A percentile compares a stretch with the other conserved stretches of the same genome.
Conservation (phyloP, 371 early-diverging fungal genomes). For the Mortierella sp. region DNA sequence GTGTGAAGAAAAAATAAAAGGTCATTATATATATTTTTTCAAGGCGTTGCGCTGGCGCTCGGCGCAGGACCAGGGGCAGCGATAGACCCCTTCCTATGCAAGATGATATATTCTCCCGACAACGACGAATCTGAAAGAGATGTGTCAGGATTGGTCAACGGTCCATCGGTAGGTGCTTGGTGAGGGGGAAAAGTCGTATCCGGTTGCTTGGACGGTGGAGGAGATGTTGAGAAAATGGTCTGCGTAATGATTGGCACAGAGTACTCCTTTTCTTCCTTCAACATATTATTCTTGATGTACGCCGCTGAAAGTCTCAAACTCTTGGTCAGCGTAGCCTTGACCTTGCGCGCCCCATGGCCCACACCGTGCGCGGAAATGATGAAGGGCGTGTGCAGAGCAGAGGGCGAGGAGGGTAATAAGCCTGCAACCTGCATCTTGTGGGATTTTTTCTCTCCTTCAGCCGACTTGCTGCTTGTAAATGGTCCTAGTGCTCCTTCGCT, state of each 20-base stretch:
- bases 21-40: no score
- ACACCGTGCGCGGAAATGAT: no score
- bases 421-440: no score
- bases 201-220: neutral
- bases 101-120: constrained; percentile 35
- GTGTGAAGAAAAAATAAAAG: no score
- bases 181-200: neutral
- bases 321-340: constrained; percentile 44
- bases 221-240: constrained; percentile 5
- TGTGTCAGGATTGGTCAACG: neutral
- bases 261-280: constrained; percentile 33
- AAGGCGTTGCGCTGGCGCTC: neutral
- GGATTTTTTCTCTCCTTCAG: constrained; percentile 2
- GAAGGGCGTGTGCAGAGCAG: neutral
- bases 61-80: neutral
- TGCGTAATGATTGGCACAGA: constrained; percentile 16
- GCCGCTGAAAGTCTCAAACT: constrained; percentile 42
- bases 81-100: constrained; percentile 30
- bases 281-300: constrained; percentile 50
- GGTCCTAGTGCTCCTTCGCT: constrained; percentile 30
- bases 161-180: neutral
- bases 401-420: no score
- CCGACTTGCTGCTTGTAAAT: constrained; percentile 6
- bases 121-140: constrained; percentile 15
- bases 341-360: constrained; percentile 27